Evolutionary conservation across 192 early-diverging fungal species (phyloP).

Genomic region (Geranomyces michiganensis): DNA sequence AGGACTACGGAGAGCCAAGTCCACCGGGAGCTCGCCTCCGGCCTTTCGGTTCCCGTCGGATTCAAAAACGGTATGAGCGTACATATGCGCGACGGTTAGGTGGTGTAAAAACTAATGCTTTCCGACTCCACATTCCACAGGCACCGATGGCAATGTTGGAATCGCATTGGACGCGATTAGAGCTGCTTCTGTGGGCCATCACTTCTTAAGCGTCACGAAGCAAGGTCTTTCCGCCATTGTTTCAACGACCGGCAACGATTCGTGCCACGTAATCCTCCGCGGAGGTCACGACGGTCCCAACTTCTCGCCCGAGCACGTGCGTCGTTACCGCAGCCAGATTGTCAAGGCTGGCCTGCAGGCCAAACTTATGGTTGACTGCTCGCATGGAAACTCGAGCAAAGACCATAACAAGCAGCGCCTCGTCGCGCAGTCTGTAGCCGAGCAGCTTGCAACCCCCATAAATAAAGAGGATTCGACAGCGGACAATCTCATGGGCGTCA

Average conservation of each 20-base stretch:
- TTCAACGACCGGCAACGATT: conserved; percentile 74
- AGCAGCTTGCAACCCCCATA: conserved; percentile 59
- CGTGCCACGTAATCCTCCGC: conserved; percentile 92
- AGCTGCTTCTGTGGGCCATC: conserved; percentile 82
- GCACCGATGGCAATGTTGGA: conserved; percentile 89
- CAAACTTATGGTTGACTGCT: conserved; percentile 91
- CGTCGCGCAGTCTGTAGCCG: conserved; percentile 72
- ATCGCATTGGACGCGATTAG: conserved; percentile 93
- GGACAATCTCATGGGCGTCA: conserved; percentile 80
- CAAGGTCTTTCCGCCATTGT: conserved; percentile 90
- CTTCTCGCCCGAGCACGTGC: conserved; percentile 77
- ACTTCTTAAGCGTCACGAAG: conserved; percentile 95
- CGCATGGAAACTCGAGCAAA: conserved; percentile 93
- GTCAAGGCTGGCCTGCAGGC: conserved; percentile 56
- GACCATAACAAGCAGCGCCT: conserved; percentile 81
- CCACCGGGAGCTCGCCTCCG: conserved; percentile 92
- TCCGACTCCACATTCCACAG: conserved; percentile 5
- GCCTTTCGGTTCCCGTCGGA: conserved; percentile 94
- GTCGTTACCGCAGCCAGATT: conserved; percentile 59
- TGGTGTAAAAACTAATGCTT: background rate
- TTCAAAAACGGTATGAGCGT: conserved; percentile 80
- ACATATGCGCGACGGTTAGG: background rate
- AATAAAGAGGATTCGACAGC: conserved; percentile 44
- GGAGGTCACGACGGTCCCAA: conserved; percentile 88
- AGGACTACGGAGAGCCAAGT: conserved; percentile 95